Conservation (phyloP, 2,329 filamentous ascomycete species). For the Diaporthe vexans region DNA sequence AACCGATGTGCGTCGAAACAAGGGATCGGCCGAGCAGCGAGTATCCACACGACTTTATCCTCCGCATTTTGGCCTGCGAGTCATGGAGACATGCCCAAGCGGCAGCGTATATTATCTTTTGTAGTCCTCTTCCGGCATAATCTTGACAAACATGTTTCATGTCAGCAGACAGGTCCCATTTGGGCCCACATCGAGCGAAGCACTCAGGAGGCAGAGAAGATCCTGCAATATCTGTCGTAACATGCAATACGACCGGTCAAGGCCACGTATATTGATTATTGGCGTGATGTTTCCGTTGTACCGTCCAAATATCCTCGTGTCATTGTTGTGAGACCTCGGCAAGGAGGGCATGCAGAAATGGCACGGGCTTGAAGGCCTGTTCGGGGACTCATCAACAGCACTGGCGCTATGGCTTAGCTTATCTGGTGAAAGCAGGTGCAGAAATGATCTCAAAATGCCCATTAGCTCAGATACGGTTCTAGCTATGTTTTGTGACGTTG, state of each 20-base stretch:
- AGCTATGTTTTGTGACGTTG: neutral
- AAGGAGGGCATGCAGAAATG: neutral
- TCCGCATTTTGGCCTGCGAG: neutral
- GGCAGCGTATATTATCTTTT: neutral
- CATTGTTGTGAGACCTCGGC: neutral
- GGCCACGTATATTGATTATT: neutral
- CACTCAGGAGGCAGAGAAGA: neutral
- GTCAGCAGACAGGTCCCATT: neutral
- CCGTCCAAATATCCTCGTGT: neutral
- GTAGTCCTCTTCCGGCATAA: neutral
- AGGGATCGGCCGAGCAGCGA: neutral
- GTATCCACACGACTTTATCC: neutral
- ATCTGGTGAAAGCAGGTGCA: neutral
- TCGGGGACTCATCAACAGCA: neutral
- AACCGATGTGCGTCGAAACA: neutral
- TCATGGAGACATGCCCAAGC: neutral
- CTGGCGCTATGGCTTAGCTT: neutral
- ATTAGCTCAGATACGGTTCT: neutral
- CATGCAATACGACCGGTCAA: neutral
- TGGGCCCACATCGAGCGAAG: neutral
- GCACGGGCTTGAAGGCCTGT: too few species aligned
- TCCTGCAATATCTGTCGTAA: neutral
- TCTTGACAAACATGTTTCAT: constrained; percentile 6
- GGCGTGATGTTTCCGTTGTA: neutral
- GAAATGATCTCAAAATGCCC: neutral